Evolutionary conservation across 352 stramenopile genomes (phyloP).

Genomic region (Pythium insidiosum): DNA sequence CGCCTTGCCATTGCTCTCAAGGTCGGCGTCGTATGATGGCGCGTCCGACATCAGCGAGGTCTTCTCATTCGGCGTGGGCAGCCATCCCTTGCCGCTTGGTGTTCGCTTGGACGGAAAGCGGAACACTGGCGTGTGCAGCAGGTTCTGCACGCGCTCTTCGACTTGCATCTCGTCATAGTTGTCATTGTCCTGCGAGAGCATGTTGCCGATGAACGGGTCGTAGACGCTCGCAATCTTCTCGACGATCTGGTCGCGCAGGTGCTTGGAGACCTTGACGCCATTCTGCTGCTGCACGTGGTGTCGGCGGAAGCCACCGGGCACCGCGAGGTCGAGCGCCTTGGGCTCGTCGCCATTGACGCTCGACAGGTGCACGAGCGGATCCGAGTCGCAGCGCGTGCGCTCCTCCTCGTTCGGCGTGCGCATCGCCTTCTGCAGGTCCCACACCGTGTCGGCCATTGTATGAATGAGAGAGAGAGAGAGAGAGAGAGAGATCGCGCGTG

Average conservation of each 20-base stretch:
- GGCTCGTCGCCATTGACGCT: constrained; percentile 14
- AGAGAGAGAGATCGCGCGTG: no score
- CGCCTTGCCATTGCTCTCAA: not conserved
- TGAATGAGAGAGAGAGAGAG: no score
- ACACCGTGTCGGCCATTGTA: constrained; percentile 47
- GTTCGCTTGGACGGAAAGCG: constrained; percentile 18
- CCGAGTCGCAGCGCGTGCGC: constrained; percentile 37
- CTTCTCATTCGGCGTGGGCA: constrained; percentile 4
- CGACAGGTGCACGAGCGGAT: constrained; percentile 29
- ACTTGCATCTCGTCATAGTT: constrained; percentile 66
- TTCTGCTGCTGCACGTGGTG: constrained; percentile 42
- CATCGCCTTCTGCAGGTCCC: constrained; percentile 41
- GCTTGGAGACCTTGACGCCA: constrained; percentile 32
- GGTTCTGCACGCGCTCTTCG: constrained; percentile 47
- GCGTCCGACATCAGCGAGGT: constrained; percentile 4
- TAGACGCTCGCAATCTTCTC: constrained; percentile 69
- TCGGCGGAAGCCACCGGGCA: constrained; percentile 60
- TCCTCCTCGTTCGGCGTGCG: constrained; percentile 19
- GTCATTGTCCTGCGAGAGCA: constrained; percentile 79
- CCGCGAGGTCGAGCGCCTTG: constrained; percentile 55
- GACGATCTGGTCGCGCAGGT: constrained; percentile 61
- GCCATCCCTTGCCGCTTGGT: not conserved
- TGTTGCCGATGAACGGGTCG: constrained; percentile 77
- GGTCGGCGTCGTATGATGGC: not conserved
- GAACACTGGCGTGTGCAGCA: constrained; percentile 62